Base-by-base conservation (phyloP, 257 asterid species). In the Petrea volubilis region DNA sequence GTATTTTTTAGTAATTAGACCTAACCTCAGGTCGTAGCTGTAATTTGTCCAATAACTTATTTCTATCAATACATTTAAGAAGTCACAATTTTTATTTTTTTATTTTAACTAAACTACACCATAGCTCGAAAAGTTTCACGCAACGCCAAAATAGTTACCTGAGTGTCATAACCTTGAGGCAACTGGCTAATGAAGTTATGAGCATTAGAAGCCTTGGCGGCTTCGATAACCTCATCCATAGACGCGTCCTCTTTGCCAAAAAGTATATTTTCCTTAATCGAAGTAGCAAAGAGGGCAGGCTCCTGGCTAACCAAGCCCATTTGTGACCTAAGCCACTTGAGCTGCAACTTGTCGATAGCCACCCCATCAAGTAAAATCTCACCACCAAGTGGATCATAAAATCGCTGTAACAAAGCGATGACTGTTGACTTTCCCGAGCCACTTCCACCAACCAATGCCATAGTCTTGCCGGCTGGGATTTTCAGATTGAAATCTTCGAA, bases 271-370 rank as follows among this genome's bases (percentile, higher is more conserved):
- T 94, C 99, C 67, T 85, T 91, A 41, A 94, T 91, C 1, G 97
- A 78, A 25, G 97, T 91, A 0, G 96, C 99, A 53, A 91, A 94
- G 5, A 94, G 87, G 2, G 96, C 93, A 3, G 99, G 99, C 78
- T 94, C 99, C 50, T 94, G 99, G 75, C 99, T 94, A 13, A 94
- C 97, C 60, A 94, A 71, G 23, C 99, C 99, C 99, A 91, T 94
- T 69, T 88, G 97, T 5, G 96, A 86, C 84, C 99, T 89, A 56
- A 94, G 68, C 99, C 99, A 94, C 79, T 88, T 94, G 47, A 91
- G 84, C 34, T 91, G 97, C 80, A 94, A 38, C 79, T 85, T 88
- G 64, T 89, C 95, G 29, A 89, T 87, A 59, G 81, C 74, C 38
- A 91, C 84, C 1, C 93, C 97, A 74, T 94, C 97, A 1, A 91